Percentiles rank a stretch among this genome's conserved stretches.
These are phyloP conservation scores for Asterophora lycoperdoides DNA, from an alignment of 768 basidiomycete species.

Conservation along the genomic window DNA sequence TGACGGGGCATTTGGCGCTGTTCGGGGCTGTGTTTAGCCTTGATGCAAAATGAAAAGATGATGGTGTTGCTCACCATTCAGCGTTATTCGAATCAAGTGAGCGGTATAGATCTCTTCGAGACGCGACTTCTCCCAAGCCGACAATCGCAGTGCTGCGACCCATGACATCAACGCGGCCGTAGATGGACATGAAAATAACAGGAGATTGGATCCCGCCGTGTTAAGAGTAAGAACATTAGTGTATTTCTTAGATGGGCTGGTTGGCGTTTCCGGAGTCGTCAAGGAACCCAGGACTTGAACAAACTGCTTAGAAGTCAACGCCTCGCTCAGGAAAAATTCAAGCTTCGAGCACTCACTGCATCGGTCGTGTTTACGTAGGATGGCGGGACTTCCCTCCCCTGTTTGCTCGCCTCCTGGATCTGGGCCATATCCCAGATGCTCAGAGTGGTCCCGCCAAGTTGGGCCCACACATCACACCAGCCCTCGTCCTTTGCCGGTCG, in stretches of 20 bases:
- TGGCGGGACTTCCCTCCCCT: slow-evolving; percentile 81
- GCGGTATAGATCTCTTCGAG: slow-evolving; percentile 98
- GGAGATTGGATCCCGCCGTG: slow-evolving; percentile 87
- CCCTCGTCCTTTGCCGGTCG: slow-evolving; percentile 67
- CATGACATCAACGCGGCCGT: slow-evolving; percentile 73
- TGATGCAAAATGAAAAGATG: not conserved
- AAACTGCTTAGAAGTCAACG: slow-evolving; percentile 43
- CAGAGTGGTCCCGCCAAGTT: slow-evolving; percentile 83
- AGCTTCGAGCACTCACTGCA: slow-evolving; percentile 52
- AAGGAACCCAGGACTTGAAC: slow-evolving; percentile 75
- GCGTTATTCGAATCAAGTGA: slow-evolving; percentile 80
- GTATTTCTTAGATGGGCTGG: slow-evolving; percentile 52
- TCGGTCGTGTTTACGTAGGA: slow-evolving; percentile 86
- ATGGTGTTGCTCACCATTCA: slow-evolving; percentile 33
- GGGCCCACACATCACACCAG: slow-evolving; percentile 86
- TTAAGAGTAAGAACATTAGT: slow-evolving; percentile 86
- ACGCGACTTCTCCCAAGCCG: slow-evolving; percentile 92
- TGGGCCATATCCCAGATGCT: slow-evolving; percentile 91
- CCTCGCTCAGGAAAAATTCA: slow-evolving; percentile 5
- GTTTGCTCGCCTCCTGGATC: slow-evolving; percentile 77
- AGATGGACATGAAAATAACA: slow-evolving; percentile 82
- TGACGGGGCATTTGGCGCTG: slow-evolving; percentile 50
- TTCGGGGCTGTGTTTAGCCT: not conserved
- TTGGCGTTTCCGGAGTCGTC: slow-evolving; percentile 53
- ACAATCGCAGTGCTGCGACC: slow-evolving; percentile 86